These are phyloP conservation scores for Sordariomycetes sp. DNA, from an alignment of 2,329 filamentous ascomycete genomes.

Conservation along the genomic window DNA sequence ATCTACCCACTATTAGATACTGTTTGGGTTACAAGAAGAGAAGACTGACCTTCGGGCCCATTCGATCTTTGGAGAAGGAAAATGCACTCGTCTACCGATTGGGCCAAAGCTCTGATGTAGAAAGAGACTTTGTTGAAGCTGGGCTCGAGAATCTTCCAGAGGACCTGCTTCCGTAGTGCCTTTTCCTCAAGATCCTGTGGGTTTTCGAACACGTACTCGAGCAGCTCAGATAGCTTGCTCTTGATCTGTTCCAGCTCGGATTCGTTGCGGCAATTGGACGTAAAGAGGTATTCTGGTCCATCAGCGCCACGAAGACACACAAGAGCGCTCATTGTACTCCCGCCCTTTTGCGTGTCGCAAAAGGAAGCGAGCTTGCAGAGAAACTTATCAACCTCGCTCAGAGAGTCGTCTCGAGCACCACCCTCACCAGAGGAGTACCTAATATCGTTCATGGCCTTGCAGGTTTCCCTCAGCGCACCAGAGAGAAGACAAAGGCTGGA, in stretches of 20 bases:
- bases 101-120: constrained; percentile 4
- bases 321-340: constrained; percentile 6
- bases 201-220: constrained; percentile 6
- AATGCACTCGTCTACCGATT: constrained; percentile 3
- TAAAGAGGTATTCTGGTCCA: constrained; percentile 7
- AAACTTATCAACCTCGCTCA: constrained; percentile 4
- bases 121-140: constrained; percentile 3
- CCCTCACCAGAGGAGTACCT: constrained; percentile 7
- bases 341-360: constrained; percentile 6
- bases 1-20: too few species aligned
- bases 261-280: constrained; percentile 6
- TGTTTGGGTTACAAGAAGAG: too few species aligned
- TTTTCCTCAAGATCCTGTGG: neutral
- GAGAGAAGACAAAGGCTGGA: constrained; percentile 2
- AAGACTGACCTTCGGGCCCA: neutral
- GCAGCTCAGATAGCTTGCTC: constrained; percentile 4
- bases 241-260: constrained; percentile 4
- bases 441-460: constrained; percentile 2
- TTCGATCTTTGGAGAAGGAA: neutral
- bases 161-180: constrained; percentile 6
- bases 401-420: neutral
- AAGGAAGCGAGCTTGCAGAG: constrained; percentile 9
- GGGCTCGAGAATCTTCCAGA: constrained; percentile 6
- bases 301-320: constrained; percentile 1
- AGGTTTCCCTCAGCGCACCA: constrained; percentile 4